phyloP scores from a whole-genome alignment of 805 yeast species.

The Candida krabiensis region DNA sequence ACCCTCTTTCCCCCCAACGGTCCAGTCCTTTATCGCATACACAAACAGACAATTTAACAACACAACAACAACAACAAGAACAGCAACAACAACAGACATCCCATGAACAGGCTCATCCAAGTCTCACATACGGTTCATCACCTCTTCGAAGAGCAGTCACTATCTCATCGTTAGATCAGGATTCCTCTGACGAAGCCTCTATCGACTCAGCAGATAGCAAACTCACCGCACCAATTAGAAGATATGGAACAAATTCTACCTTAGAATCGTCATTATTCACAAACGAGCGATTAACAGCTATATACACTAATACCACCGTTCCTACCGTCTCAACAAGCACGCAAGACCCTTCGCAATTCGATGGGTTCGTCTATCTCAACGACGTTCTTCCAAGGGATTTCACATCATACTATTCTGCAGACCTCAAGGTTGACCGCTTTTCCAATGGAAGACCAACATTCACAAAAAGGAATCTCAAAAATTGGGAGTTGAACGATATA shows the following conservation, averaged over 20 bases:
- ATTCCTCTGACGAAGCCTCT: constrained; percentile 25
- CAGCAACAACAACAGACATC: constrained; percentile 4
- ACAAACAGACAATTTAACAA: neutral
- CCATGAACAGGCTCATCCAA: constrained; percentile 3
- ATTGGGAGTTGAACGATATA: constrained; percentile 72
- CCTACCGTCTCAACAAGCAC: constrained; percentile 15
- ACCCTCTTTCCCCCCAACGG: neutral
- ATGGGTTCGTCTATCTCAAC: constrained; percentile 34
- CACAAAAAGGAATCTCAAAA: constrained; percentile 60
- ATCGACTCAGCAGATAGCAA: constrained; percentile 21
- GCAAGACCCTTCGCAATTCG: constrained; percentile 1
- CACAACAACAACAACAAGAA: constrained; percentile 1
- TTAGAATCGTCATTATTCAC: constrained; percentile 25
- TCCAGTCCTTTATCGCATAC: neutral
- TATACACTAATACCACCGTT: constrained; percentile 29
- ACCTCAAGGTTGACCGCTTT: constrained; percentile 47
- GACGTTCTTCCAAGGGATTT: constrained; percentile 55
- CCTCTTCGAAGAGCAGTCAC: constrained; percentile 31
- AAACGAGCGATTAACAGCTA: constrained; percentile 22
- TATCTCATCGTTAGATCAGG: constrained; percentile 19
- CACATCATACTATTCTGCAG: constrained; percentile 58
- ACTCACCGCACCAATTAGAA: constrained; percentile 1
- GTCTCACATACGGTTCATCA: constrained; percentile 33
- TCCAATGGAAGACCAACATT: constrained; percentile 62
- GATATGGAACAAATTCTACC: constrained; percentile 16